Conservation (phyloP, 805 yeast species). For the Saturnispora galanensis region DNA sequence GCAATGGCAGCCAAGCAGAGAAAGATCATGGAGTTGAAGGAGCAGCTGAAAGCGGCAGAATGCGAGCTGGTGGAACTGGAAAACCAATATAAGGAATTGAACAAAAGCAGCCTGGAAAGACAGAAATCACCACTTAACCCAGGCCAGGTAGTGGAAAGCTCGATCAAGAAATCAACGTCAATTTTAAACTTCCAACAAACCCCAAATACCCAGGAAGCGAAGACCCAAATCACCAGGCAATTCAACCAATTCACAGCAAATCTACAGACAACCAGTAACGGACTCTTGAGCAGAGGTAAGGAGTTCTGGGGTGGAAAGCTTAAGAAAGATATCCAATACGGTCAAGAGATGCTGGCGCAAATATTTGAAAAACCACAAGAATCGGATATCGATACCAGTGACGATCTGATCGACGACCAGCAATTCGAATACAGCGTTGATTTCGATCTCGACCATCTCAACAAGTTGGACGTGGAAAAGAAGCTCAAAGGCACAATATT, state of each 20-base stretch:
- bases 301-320: constrained; percentile 20
- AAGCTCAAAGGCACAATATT: constrained; percentile 6
- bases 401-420: constrained; percentile 13
- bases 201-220: constrained; percentile 8
- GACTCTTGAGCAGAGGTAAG: constrained; percentile 20
- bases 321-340: constrained; percentile 11
- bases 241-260: constrained; percentile 19
- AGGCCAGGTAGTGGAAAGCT: constrained; percentile 1
- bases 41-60: constrained; percentile 33
- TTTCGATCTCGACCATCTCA: constrained; percentile 9
- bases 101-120: not conserved
- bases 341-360: constrained; percentile 12
- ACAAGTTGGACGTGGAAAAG: constrained; percentile 6
- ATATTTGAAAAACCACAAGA: constrained; percentile 5
- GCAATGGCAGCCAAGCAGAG: constrained; percentile 44
- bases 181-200: constrained; percentile 10
- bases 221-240: constrained; percentile 13
- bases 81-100: constrained; percentile 18
- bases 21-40: constrained; percentile 38
- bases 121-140: not conserved
- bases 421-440: constrained; percentile 20
- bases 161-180: constrained; percentile 11
- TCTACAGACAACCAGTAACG: constrained; percentile 15
- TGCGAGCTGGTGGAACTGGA: constrained; percentile 31
- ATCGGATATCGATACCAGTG: not conserved